phyloP scores from a whole-genome alignment of 2,329 filamentous ascomycete genomes.

The Colletotrichum siamense region DNA sequence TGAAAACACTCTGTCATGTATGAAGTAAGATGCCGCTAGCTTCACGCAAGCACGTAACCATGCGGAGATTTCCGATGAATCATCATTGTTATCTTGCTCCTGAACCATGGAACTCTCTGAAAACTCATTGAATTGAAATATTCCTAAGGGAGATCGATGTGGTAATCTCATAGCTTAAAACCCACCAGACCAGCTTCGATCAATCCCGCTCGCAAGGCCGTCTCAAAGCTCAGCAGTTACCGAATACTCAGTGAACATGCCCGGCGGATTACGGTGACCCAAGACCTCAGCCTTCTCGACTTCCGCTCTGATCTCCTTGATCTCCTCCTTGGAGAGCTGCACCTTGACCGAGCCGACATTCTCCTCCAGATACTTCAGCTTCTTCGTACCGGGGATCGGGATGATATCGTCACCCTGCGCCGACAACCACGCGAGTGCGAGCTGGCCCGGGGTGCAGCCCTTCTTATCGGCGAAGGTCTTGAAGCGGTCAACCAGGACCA shows the following conservation, averaged over 20 bases:
- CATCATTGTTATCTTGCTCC: too few species aligned
- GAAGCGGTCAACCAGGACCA: not conserved
- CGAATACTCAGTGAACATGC: not conserved
- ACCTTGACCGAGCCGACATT: not conserved
- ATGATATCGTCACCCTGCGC: not conserved
- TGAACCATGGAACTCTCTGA: too few species aligned
- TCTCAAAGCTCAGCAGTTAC: not conserved
- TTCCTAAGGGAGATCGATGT: too few species aligned
- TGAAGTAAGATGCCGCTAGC: too few species aligned
- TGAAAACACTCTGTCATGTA: too few species aligned
- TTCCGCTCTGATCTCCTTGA: not conserved
- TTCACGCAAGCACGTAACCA: too few species aligned
- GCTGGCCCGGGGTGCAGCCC: not conserved
- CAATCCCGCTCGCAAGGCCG: not conserved
- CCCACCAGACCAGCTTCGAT: not conserved
- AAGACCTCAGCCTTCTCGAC: not conserved
- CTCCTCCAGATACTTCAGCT: not conserved
- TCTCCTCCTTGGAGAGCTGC: not conserved
- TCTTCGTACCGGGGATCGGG: not conserved
- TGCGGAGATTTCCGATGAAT: too few species aligned
- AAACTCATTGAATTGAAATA: too few species aligned
- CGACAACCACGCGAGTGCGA: not conserved
- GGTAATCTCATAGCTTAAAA: too few species aligned
- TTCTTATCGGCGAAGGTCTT: not conserved
- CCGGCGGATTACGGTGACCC: not conserved